A percentile compares a stretch with the other conserved stretches of the same genome.
phyloP scores from a whole-genome alignment of 129 eudicot species.

The Centrapalus pauciflorus region DNA sequence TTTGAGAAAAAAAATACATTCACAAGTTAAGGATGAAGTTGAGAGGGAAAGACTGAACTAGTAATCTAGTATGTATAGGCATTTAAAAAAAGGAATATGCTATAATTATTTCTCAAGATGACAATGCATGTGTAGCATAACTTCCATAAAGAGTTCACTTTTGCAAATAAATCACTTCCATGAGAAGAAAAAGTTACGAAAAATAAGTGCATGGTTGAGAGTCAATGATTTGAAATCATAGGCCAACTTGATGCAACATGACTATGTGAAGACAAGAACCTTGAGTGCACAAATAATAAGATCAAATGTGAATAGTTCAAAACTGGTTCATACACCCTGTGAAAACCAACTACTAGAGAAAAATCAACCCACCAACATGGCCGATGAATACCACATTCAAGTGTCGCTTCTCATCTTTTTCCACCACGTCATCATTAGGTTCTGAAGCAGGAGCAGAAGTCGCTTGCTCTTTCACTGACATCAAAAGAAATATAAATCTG shows the following conservation, averaged over 20 bases:
- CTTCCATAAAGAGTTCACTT: background rate
- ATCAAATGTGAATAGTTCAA: background rate
- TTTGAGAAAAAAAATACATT: background rate
- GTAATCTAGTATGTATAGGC: too few relatives aligned
- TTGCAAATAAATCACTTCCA: background rate
- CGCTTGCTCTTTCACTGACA: conserved; percentile 41
- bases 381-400: conserved; percentile 94
- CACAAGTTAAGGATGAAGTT: background rate
- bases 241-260: background rate
- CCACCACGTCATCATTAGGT: conserved; percentile 37
- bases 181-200: background rate
- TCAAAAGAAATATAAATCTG: background rate
- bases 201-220: background rate
- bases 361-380: conserved; percentile 59
- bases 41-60: background rate
- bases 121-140: background rate
- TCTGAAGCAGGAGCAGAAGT: conserved; percentile 39
- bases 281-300: background rate
- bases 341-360: background rate
- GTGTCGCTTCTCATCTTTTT: conserved; percentile 61
- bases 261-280: background rate
- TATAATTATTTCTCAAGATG: background rate
- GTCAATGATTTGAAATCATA: background rate
- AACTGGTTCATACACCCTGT: background rate
- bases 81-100: background rate